Percentiles rank a stretch among this genome's conserved stretches.
These are phyloP conservation scores for Podospora comata DNA, from an alignment of 495 filamentous ascomycete species.

Conservation along the genomic window DNA sequence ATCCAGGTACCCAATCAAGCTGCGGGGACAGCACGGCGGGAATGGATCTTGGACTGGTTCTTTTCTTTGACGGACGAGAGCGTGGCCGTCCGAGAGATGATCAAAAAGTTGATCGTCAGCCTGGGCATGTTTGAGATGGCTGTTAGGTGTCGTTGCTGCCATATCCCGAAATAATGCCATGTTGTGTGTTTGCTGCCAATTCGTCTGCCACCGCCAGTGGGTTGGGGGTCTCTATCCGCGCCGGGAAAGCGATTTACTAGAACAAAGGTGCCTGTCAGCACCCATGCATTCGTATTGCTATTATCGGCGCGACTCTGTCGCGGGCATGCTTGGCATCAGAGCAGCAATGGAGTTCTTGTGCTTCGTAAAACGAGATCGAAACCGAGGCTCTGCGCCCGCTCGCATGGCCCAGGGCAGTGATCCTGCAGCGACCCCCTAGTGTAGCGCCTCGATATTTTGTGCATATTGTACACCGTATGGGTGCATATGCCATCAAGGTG, in stretches of 20 bases:
- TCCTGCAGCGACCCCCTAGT: constrained; percentile 1
- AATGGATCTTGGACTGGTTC: background rate
- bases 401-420: constrained; percentile 5
- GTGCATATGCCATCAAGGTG: constrained; percentile 2
- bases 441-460: background rate
- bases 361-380: constrained; percentile 11
- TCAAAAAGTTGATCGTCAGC: background rate
- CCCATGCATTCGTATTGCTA: constrained; percentile 1
- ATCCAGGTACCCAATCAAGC: constrained; percentile 21
- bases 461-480: constrained; percentile 1
- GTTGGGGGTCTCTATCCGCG: background rate
- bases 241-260: background rate
- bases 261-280: background rate
- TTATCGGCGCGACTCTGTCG: constrained; percentile 4
- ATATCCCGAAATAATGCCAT: background rate
- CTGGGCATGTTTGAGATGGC: background rate
- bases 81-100: background rate
- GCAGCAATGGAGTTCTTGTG: constrained; percentile 1
- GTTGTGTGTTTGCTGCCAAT: background rate
- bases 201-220: background rate
- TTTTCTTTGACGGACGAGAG: background rate
- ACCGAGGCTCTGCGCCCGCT: constrained; percentile 21
- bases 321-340: constrained; percentile 5
- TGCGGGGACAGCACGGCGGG: constrained; percentile 1
- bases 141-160: background rate